Base-by-base conservation (phyloP, 2,329 filamentous ascomycete genomes). In the Fusarium drepaniforme region DNA sequence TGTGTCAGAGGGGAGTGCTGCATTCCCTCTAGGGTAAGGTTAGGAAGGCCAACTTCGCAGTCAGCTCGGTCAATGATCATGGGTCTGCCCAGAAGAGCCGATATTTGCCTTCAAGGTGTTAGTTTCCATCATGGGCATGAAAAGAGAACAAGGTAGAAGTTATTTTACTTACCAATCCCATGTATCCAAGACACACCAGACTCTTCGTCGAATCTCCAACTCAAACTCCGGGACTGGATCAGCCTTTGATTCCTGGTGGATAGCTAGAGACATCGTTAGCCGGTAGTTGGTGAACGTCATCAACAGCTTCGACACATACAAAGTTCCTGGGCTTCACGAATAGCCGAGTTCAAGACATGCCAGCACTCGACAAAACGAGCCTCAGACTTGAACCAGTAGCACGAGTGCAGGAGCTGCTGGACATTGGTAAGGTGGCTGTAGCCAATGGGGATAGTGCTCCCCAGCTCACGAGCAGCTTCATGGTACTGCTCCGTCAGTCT, bases 361-460 rank as follows among this genome's bases (percentile, higher is more conserved):
- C 83, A 84, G 66, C 77, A 81, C 69, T 84, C 83, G 13, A 82
- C 73, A 42, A 83, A 84, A 6, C 80, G 80, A 42, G 79, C 80
- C 60, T 84, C 82, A 1, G 81, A 80, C 62, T 83, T 83, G 67
- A 81, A 82, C 82, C 82, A 85, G 64, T 81, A 83, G 67, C 80
- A 83, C 1, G 82, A 84, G 65, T 84, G 82, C 18, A 85, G 68
- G 7, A 84, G 69, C 33, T 81, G 77, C 66, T 84, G 83, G 8
- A 85, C 78, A 25, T 80, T 83, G 64, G 78, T 70, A 6, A 83
- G 49, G 56, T 83, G 80, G 56, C 78, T 81, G 61, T 81, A 74
- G 5, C 82, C 79, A 18, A 82, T 74, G 7, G 83, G 81, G 23
- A 84, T 77, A 18, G 79, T 74, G 61, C 78, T 79, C 63, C 80